Evolutionary conservation across 345 rosid species (phyloP), one percentile per base, ranked within the genome.

Genomic region (Clarkia xantiana): DNA sequence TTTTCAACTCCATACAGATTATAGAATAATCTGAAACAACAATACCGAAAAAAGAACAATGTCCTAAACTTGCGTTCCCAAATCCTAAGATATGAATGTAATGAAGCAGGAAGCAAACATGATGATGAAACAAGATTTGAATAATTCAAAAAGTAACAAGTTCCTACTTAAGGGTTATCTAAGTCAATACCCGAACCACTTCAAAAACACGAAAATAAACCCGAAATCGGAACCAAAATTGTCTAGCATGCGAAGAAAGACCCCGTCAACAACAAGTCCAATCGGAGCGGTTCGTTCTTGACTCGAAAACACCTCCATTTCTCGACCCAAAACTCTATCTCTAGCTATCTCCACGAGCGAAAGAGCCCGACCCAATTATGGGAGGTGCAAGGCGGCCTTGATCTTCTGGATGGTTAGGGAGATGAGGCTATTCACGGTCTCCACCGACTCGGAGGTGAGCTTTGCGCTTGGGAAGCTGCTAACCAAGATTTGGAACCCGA

Each of bases 401-500:
- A 77, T 80, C 69, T 70, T 74, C 49, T 70, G 79, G 49, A 77
- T 59, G 12, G 81, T 75, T 70, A 80, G 61, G 15, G 83, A 59
- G 15, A 80, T 68, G 42, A 80, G 83, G 58, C 65, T 72, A 77
- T 72, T 75, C 44, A 77, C 74, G 1, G 87, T 80, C 52, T 74
- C 73, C 2, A 80, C 63, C n/a, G 83, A 76, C 54, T 74, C 87
- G 5, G 67, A 16, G 1, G 58, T 75, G 52, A 80, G 71, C 65
- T 64, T 80, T 6, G 77, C 74, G 1, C 64, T 61, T 0, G 77
- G 74, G 18, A 60, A 17, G 62, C 63, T 68, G 59, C 60, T 72
- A 54, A 70, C 83, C 48, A 77, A 57, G 51, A 80, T 77, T 63
- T 83, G 87, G 55, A 80, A 76, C 18, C 76, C 88, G 0, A 78